A percentile compares a stretch with the other conserved stretches of the same genome.
phyloP scores from a whole-genome alignment of 2,329 filamentous ascomycete genomes.

The Zymoseptoria tritici region DNA sequence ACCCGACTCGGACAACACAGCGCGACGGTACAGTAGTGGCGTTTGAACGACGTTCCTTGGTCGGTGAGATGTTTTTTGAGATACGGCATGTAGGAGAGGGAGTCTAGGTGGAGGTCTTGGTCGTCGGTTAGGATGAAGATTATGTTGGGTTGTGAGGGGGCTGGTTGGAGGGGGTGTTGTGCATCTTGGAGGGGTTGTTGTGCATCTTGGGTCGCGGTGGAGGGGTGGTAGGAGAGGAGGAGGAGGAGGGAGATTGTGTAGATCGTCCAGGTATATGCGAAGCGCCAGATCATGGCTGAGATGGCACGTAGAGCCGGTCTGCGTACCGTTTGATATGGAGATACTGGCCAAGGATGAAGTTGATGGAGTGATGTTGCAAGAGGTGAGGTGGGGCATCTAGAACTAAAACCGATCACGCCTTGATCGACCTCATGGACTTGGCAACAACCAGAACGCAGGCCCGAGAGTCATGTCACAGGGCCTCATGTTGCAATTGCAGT shows the following conservation, averaged over 20 bases:
- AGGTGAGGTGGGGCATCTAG: not conserved
- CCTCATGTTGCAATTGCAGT: too few relatives aligned
- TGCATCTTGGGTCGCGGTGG: not conserved
- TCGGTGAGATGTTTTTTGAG: slow-evolving; percentile 50
- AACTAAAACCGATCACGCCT: not conserved
- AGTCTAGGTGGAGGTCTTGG: slow-evolving; percentile 56
- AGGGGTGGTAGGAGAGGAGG: not conserved
- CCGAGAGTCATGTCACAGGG: not conserved
- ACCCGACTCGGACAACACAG: slow-evolving; percentile 63
- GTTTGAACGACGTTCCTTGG: slow-evolving; percentile 52
- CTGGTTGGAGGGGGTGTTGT: not conserved
- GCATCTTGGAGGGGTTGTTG: not conserved
- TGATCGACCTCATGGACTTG: not conserved
- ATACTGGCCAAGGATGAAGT: too few relatives aligned
- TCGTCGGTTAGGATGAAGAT: slow-evolving; percentile 63
- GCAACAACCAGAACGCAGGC: not conserved
- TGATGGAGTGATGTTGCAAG: not conserved
- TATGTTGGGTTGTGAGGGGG: slow-evolving; percentile 45
- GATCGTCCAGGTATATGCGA: not conserved
- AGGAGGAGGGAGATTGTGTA: not conserved
- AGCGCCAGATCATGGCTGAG: too few relatives aligned
- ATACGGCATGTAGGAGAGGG: slow-evolving; percentile 53
- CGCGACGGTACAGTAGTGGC: slow-evolving; percentile 60
- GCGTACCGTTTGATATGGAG: too few relatives aligned
- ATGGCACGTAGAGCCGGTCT: too few relatives aligned